Evolutionary conservation across 2,329 filamentous ascomycete genomes (phyloP), one percentile per base, ranked within the genome.

Genomic region (Aspergillus spinulosporus): DNA sequence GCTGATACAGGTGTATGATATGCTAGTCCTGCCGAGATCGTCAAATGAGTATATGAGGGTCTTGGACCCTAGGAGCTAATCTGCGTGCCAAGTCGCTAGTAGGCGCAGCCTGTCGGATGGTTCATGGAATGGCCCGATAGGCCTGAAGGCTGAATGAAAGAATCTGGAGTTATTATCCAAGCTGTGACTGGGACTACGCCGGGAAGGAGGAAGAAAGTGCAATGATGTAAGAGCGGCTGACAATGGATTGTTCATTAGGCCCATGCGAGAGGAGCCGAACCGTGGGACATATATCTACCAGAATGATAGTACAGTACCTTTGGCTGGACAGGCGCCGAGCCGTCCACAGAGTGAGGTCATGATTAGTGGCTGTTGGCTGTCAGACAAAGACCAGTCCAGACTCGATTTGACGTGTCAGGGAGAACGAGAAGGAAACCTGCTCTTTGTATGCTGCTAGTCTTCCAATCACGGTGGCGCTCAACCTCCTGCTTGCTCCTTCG

Each of bases 401-500:
- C 52, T n/a, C 31, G 28, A 49, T 54, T 54, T 54, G 52, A 54
- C 52, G 52, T 54, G 52, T 54, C 52, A 37, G 34, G 34, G n/a
- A 8, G 34, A 8, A 12, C 21, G 21, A 21, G 34, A 12, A 48
- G 36, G 39, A 29, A 43, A 51, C 14, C 49, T 34, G 43, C 42
- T 52, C 37, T 29, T 36, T 39, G 14, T 37, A 42, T 42, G 36
- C 48, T 50, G 48, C 37, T 15, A 21, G 28, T 11, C 42, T 44
- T 14, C 49, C 49, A 52, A 52, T 52, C 49, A 52, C 34, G 47
- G 32, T 21, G 32, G 34, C 34, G 12, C 28, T 32, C 39, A 34
- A 12, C 9, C 26, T 42, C 12, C 29, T 32, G 7, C 34, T 37
- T 11, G 39, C 28, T 39, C 36, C 34, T 37, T 21, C 21, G 50